Percentiles rank a stretch among this genome's conserved stretches.
These are phyloP conservation scores for Saussurea involucrata DNA, from an alignment of 129 eudicot genomes.

Conservation along the genomic window DNA sequence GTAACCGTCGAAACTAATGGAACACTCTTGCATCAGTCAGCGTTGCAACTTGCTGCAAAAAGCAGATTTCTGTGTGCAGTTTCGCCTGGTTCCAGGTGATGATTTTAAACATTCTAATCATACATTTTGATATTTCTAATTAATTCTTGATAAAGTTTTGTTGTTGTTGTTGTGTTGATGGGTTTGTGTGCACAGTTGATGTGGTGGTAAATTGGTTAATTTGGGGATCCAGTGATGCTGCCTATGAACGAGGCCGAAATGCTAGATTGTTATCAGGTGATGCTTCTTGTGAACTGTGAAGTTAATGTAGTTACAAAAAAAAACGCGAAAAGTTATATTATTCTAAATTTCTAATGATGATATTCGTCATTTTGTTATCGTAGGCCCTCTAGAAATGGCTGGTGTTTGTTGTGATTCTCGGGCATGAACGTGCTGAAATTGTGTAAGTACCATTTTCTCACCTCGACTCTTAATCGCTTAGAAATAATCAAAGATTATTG, in stretches of 20 bases:
- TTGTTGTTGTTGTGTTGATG: conserved; percentile 6
- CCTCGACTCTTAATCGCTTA: not conserved
- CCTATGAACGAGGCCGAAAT: conserved; percentile 16
- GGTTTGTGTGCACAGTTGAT: conserved; percentile 15
- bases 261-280: conserved; percentile 32
- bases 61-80: conserved; percentile 14
- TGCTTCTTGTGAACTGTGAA: not conserved
- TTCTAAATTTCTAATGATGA: conserved; percentile 1
- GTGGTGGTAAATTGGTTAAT: conserved; percentile 18
- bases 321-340: not conserved
- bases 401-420: conserved; percentile 21
- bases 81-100: conserved; percentile 35
- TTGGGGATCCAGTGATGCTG: conserved; percentile 20
- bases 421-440: conserved; percentile 18
- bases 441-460: conserved; percentile 19
- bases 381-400: conserved; percentile 28
- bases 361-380: not conserved
- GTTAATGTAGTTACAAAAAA: not conserved
- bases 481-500: not conserved
- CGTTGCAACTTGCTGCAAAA: conserved; percentile 11
- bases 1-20: conserved; percentile 6
- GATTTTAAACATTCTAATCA: not conserved
- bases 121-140: not conserved
- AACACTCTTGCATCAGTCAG: conserved; percentile 17
- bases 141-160: not conserved